Conservation (phyloP, 169 alveolate genomes). For the Plasmodium sp. region DNA sequence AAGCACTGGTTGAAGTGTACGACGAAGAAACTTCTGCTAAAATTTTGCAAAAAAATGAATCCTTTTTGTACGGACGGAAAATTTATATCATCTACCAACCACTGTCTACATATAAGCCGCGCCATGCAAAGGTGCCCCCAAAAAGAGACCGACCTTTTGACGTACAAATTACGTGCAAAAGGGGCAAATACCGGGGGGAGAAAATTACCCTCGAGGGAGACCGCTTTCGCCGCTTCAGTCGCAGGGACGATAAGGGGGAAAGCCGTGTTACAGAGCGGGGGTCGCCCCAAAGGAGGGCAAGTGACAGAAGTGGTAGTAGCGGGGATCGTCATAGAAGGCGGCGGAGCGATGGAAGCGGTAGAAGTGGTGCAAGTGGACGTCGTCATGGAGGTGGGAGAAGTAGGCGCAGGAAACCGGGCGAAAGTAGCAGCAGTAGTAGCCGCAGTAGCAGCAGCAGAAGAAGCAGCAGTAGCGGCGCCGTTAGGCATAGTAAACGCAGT, state of each 20-base stretch:
- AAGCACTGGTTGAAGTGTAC: slow-evolving; percentile 57
- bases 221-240: not conserved
- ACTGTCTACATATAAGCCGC: not conserved
- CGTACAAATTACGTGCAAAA: slow-evolving; percentile 20
- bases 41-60: slow-evolving; percentile 45
- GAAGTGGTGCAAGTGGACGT: not conserved
- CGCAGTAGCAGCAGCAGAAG: not conserved
- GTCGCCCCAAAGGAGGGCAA: not conserved
- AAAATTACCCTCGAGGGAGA: not conserved
- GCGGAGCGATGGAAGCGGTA: not conserved
- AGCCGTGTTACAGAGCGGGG: not conserved
- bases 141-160: not conserved
- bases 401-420: not conserved
- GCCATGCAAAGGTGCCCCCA: not conserved
- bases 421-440: not conserved
- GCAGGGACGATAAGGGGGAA: not conserved
- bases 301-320: not conserved
- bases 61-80: slow-evolving; percentile 62
- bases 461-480: not conserved
- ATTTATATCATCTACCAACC: slow-evolving; percentile 46
- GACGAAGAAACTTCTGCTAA: slow-evolving; percentile 45
- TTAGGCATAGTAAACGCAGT: not conserved
- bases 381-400: not conserved
- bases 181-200: slow-evolving; percentile 7
- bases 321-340: not conserved